These are phyloP conservation scores for Trichoderma asperelloides DNA, from an alignment of 495 filamentous ascomycete species.

Conservation along the genomic window DNA sequence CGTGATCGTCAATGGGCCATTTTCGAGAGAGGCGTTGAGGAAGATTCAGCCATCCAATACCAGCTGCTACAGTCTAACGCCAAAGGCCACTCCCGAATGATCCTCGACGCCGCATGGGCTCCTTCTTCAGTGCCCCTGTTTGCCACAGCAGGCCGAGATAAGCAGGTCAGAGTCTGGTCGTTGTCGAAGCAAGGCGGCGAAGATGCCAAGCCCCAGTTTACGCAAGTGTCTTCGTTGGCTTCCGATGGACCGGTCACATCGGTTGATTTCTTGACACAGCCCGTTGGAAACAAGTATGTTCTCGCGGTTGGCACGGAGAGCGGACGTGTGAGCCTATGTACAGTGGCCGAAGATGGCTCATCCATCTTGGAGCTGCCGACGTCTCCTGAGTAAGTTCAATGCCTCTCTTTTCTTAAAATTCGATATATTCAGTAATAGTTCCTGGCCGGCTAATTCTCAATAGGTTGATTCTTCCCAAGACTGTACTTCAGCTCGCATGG, in stretches of 20 bases:
- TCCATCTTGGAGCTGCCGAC: slow-evolving; percentile 36
- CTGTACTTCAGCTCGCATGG: slow-evolving; percentile 72
- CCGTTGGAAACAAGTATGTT: slow-evolving; percentile 30
- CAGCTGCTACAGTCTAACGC: slow-evolving; percentile 51
- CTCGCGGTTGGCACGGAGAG: slow-evolving; percentile 62
- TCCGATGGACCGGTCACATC: slow-evolving; percentile 58
- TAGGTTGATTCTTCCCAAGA: slow-evolving; percentile 55
- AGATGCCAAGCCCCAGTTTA: slow-evolving; percentile 19
- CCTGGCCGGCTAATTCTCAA: background rate
- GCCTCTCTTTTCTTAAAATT: background rate
- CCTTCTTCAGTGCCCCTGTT: slow-evolving; percentile 49
- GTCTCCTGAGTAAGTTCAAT: slow-evolving; percentile 32
- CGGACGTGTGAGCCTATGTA: slow-evolving; percentile 42
- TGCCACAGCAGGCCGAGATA: slow-evolving; percentile 83
- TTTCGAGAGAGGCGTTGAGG: slow-evolving; percentile 43
- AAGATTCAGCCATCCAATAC: slow-evolving; percentile 35
- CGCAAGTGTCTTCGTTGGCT: slow-evolving; percentile 15
- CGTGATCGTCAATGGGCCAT: slow-evolving; percentile 86
- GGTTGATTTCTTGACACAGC: slow-evolving; percentile 51
- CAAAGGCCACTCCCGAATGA: slow-evolving; percentile 86
- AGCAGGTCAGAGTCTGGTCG: slow-evolving; percentile 70
- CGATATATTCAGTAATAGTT: background rate
- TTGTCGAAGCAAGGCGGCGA: slow-evolving; percentile 22
- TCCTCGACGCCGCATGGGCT: slow-evolving; percentile 76
- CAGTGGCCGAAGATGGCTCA: slow-evolving; percentile 23